phyloP scores from a whole-genome alignment of 345 rosid species.

The Pseudoturritis turrita region DNA sequence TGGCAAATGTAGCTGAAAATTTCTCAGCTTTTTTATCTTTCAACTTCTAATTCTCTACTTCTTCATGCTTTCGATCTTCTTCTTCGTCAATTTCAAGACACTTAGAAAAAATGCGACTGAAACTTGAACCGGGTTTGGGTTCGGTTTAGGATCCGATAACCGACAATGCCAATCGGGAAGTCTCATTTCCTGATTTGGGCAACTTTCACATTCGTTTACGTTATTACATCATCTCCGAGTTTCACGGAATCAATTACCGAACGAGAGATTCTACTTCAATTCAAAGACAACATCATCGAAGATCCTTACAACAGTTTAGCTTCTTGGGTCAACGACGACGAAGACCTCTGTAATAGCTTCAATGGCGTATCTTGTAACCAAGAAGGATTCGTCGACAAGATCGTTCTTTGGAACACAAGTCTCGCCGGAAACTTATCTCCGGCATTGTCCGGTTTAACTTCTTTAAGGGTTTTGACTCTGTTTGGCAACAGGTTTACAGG shows the following conservation, averaged over 20 bases:
- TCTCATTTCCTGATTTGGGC: background rate
- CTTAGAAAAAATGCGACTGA: background rate
- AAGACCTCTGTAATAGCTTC: constrained; percentile 55
- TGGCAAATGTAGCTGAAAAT: too few relatives aligned
- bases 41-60: too few relatives aligned
- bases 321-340: constrained; percentile 57
- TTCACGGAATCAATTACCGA: constrained; percentile 14
- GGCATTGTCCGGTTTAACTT: constrained; percentile 68
- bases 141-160: constrained; percentile 10
- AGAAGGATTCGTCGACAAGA: constrained; percentile 68
- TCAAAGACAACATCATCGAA: constrained; percentile 60
- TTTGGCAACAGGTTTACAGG: constrained; percentile 83
- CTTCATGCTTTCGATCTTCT: background rate
- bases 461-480: constrained; percentile 74
- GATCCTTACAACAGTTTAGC: constrained; percentile 67
- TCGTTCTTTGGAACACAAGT: constrained; percentile 84
- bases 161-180: constrained; percentile 5
- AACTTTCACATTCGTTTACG: background rate
- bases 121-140: background rate
- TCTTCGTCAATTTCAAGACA: background rate
- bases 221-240: background rate
- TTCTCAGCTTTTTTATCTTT: too few relatives aligned
- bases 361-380: constrained; percentile 72
- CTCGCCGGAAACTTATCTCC: constrained; percentile 67
- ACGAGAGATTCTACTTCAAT: constrained; percentile 80